Evolutionary conservation across 2,329 filamentous ascomycete species (phyloP).

Genomic region (Aspergillus pseudoviridinutans): DNA sequence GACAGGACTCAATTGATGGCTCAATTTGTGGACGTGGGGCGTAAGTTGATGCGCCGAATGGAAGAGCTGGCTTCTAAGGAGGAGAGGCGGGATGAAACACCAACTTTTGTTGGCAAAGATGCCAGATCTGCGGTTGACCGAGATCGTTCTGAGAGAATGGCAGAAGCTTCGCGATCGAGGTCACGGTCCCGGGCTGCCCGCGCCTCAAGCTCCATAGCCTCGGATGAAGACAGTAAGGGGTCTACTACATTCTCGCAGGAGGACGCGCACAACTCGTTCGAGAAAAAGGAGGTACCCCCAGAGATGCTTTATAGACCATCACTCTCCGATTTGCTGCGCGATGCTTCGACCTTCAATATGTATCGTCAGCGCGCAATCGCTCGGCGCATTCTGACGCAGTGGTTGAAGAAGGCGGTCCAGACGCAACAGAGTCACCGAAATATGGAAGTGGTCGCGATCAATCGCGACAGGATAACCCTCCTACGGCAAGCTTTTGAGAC

Average conservation of each 20-base stretch:
- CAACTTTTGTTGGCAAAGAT: constrained; percentile 21
- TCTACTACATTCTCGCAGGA: constrained; percentile 17
- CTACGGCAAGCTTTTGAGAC: constrained; percentile 51
- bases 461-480: constrained; percentile 49
- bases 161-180: constrained; percentile 16
- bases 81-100: constrained; percentile 8
- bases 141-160: constrained; percentile 27
- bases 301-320: constrained; percentile 47
- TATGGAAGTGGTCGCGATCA: constrained; percentile 44
- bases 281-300: constrained; percentile 25
- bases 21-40: constrained; percentile 38
- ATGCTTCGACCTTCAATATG: constrained; percentile 48
- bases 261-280: constrained; percentile 22
- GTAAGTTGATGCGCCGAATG: constrained; percentile 31
- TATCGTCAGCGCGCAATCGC: constrained; percentile 38
- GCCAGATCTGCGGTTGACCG: constrained; percentile 27
- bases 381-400: constrained; percentile 42
- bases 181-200: constrained; percentile 10
- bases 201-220: constrained; percentile 20
- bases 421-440: constrained; percentile 32
- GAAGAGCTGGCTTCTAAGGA: constrained; percentile 22
- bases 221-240: constrained; percentile 18
- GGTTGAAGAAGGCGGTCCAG: constrained; percentile 45
- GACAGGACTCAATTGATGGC: constrained; percentile 37
- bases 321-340: constrained; percentile 48